Percentiles rank a stretch among this genome's conserved stretches.
These are phyloP conservation scores for Paecilomyces sp. DNA, from an alignment of 2,329 filamentous ascomycete species.

Conservation along the genomic window DNA sequence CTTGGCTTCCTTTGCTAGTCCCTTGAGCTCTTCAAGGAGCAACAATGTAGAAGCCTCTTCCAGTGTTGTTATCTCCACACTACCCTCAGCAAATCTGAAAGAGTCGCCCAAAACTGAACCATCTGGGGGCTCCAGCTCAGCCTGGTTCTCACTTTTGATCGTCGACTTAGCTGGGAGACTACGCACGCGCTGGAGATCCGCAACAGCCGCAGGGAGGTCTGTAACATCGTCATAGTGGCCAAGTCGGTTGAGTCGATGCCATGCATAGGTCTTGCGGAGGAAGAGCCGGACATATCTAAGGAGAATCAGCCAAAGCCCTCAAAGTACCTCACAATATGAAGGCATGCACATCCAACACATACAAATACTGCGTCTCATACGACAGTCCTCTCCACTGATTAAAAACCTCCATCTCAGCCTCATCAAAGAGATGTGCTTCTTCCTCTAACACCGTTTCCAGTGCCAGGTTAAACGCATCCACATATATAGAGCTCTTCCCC, in stretches of 20 bases:
- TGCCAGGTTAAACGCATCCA: slow-evolving; percentile 93
- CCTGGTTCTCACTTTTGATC: slow-evolving; percentile 30
- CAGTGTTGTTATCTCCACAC: slow-evolving; percentile 66
- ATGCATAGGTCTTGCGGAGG: slow-evolving; percentile 80
- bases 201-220: slow-evolving; percentile 61
- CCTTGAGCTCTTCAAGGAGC: slow-evolving; percentile 80
- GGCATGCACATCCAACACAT: slow-evolving; percentile 26
- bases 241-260: slow-evolving; percentile 75
- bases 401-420: slow-evolving; percentile 71
- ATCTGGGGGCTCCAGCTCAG: slow-evolving; percentile 42
- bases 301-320: background rate
- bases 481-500: slow-evolving; percentile 84
- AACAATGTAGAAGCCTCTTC: slow-evolving; percentile 79
- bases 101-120: slow-evolving; percentile 44
- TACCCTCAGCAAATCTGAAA: slow-evolving; percentile 77
- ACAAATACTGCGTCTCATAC: slow-evolving; percentile 91
- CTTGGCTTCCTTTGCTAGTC: slow-evolving; percentile 76
- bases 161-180: slow-evolving; percentile 45
- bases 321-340: background rate
- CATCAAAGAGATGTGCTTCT: slow-evolving; percentile 79
- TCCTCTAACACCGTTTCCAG: slow-evolving; percentile 83
- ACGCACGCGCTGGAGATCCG: slow-evolving; percentile 53
- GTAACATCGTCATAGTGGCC: slow-evolving; percentile 78
- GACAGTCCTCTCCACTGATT: slow-evolving; percentile 62
- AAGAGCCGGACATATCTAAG: slow-evolving; percentile 83